These are phyloP conservation scores for Paspalum vaginatum DNA, from an alignment of 176 grass and related monocot species.

Conservation along the genomic window DNA sequence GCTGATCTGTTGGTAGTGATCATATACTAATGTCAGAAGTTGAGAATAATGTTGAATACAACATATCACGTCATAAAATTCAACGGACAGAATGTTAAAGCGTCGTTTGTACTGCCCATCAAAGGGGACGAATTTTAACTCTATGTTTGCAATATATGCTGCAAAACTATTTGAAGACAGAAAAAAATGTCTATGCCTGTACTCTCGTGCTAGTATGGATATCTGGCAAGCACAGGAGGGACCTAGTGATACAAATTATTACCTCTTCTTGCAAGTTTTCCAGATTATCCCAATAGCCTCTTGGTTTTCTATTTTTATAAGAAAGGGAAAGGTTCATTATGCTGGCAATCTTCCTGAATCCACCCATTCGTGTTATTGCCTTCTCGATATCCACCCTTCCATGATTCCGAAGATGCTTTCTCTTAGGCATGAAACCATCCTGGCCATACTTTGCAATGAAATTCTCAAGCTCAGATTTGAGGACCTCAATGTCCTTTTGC, in stretches of 20 bases:
- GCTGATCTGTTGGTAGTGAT: conserved; percentile 54
- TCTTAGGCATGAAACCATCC: conserved; percentile 94
- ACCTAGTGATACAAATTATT: background rate
- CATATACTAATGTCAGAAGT: conserved; percentile 28
- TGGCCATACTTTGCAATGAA: conserved; percentile 82
- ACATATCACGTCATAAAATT: background rate
- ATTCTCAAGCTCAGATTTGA: conserved; percentile 69
- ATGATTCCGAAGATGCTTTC: conserved; percentile 83
- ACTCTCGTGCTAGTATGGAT: background rate
- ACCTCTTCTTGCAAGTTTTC: conserved; percentile 98
- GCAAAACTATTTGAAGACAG: background rate
- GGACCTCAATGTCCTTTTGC: conserved; percentile 78
- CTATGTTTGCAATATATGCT: conserved; percentile 8
- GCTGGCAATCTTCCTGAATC: conserved; percentile 81
- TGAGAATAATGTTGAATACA: background rate
- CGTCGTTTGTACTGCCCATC: conserved; percentile 1
- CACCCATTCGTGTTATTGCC: conserved; percentile 95
- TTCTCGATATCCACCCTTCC: conserved; percentile 97
- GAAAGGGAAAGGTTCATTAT: conserved; percentile 85
- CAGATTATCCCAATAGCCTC: conserved; percentile 94
- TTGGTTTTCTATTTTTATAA: conserved; percentile 91
- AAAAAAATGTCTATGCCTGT: background rate
- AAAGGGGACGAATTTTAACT: background rate
- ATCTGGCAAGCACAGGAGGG: conserved; percentile 3
- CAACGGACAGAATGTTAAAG: background rate